These are phyloP conservation scores for Trichoderma atrobrunneum DNA, from an alignment of 2,329 filamentous ascomycete genomes.

Conservation along the genomic window DNA sequence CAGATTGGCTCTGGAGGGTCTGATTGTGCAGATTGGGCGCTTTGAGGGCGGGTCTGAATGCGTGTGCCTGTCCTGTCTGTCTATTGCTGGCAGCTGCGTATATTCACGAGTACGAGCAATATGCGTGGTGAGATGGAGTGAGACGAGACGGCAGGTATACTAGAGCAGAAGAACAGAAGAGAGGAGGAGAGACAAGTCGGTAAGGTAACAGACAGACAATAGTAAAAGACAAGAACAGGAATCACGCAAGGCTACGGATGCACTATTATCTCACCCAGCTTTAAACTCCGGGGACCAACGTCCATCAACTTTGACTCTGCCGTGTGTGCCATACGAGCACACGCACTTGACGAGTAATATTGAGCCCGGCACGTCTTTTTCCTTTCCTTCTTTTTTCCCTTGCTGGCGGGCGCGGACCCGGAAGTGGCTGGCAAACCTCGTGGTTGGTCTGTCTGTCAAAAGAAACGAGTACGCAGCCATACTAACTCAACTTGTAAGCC, in stretches of 20 bases:
- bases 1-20: slow-evolving; percentile 9
- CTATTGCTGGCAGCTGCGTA: neutral
- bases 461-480: neutral
- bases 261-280: slow-evolving; percentile 17
- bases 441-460: neutral
- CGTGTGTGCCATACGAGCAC: neutral
- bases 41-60: slow-evolving; percentile 5
- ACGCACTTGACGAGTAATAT: neutral
- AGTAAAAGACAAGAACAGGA: neutral
- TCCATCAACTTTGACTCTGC: neutral
- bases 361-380: neutral
- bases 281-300: neutral
- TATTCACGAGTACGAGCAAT: neutral
- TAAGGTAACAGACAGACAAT: neutral
- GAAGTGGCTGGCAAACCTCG: slow-evolving; percentile 9
- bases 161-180: neutral
- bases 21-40: slow-evolving; percentile 6
- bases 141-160: neutral
- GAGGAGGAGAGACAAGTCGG: neutral
- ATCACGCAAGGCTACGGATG: slow-evolving; percentile 2
- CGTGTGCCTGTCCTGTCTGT: neutral
- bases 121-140: neutral
- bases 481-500: neutral
- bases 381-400: neutral
- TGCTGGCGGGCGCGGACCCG: slow-evolving; percentile 8